Percentiles rank a stretch among this genome's conserved stretches.
These are phyloP conservation scores for Aspergillus sp. DNA, from an alignment of 2,329 filamentous ascomycete genomes.

Conservation along the genomic window DNA sequence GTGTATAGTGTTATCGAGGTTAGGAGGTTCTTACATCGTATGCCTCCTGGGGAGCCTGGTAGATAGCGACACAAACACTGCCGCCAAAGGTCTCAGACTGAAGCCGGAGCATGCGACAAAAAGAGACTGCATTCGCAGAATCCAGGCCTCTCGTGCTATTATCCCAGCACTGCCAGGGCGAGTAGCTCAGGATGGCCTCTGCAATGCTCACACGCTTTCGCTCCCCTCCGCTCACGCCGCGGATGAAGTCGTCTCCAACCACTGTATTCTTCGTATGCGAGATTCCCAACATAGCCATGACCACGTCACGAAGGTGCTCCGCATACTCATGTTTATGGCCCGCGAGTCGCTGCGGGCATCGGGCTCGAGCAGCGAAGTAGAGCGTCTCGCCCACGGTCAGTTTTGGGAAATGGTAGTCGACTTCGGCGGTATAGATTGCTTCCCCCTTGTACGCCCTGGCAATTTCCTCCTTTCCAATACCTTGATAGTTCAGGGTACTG, in stretches of 20 bases:
- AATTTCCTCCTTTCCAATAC: conserved; percentile 8
- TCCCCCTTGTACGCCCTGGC: conserved; percentile 63
- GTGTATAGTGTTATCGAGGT: too few relatives aligned
- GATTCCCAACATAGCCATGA: conserved; percentile 46
- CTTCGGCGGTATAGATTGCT: conserved; percentile 82
- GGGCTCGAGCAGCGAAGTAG: conserved; percentile 70
- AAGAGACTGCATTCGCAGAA: conserved; percentile 57
- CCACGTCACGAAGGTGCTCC: conserved; percentile 43
- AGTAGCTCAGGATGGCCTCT: conserved; percentile 50
- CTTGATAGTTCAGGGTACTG: conserved; percentile 79
- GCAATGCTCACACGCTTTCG: conserved; percentile 63
- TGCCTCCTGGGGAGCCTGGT: conserved; percentile 50
- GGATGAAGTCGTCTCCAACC: conserved; percentile 56
- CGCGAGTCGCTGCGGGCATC: conserved; percentile 44
- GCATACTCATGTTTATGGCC: conserved; percentile 45
- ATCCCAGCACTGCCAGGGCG: conserved; percentile 50
- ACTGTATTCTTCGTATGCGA: conserved; percentile 54
- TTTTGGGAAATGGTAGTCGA: conserved; percentile 79
- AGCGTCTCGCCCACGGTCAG: conserved; percentile 76
- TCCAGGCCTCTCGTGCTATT: conserved; percentile 53
- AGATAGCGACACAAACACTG: conserved; percentile 56
- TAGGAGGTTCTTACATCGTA: conserved; percentile 43
- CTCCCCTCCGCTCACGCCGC: conserved; percentile 62
- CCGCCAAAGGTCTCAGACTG: conserved; percentile 51
- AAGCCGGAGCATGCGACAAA: conserved; percentile 52